phyloP scores from a whole-genome alignment of 768 basidiomycete species.

The Russula emetica region DNA sequence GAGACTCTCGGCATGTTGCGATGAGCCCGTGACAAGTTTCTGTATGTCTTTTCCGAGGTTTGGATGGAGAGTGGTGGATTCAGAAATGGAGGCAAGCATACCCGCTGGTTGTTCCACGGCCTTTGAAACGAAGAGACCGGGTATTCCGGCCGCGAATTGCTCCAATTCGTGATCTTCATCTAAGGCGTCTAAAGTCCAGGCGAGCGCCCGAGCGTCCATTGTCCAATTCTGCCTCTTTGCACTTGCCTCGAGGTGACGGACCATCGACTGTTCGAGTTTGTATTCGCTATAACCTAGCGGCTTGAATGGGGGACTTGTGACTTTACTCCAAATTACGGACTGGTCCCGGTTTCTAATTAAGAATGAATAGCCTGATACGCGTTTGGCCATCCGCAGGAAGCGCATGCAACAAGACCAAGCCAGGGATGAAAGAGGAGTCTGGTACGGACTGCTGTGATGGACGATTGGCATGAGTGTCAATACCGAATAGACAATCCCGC shows the following conservation, averaged over 20 bases:
- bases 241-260: background rate
- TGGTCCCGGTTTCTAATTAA: background rate
- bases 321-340: background rate
- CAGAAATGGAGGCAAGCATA: background rate
- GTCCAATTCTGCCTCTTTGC: background rate
- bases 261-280: background rate
- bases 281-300: background rate
- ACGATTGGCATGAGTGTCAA: constrained; percentile 5
- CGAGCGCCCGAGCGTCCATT: background rate
- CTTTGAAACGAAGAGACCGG: background rate
- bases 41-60: background rate
- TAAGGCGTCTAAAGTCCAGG: background rate
- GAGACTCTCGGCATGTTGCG: background rate
- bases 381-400: no score
- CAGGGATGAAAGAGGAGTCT: background rate
- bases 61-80: background rate
- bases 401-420: background rate
- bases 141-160: no score
- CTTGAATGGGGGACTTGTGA: background rate
- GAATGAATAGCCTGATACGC: background rate
- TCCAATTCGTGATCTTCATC: no score
- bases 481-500: background rate
- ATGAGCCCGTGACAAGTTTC: background rate
- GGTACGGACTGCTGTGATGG: background rate
- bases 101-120: background rate